Evolutionary conservation across 176 grass and related monocot species (phyloP).

Genomic region (Carex scoparia): DNA sequence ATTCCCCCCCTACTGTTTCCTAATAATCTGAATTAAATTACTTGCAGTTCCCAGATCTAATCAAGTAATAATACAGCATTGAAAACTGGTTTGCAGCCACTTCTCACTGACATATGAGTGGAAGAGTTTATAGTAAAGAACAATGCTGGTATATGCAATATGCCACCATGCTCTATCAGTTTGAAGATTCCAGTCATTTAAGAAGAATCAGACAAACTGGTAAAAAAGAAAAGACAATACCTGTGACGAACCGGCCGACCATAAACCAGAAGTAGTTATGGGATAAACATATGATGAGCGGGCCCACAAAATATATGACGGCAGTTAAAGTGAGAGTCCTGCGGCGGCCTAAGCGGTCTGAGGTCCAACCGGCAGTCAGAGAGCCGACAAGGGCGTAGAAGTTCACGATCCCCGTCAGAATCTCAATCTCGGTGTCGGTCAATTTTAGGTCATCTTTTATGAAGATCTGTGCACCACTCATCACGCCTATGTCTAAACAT

Average conservation of each 20-base stretch:
- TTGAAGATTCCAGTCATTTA: too few relatives aligned
- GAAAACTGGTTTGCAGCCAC: too few relatives aligned
- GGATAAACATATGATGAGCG: slow-evolving; percentile 36
- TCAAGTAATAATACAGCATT: too few relatives aligned
- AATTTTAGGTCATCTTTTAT: slow-evolving; percentile 38
- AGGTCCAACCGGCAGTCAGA: slow-evolving; percentile 34
- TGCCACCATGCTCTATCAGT: too few relatives aligned
- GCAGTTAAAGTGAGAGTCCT: slow-evolving; percentile 32
- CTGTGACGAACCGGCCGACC: slow-evolving; percentile 35
- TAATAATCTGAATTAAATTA: too few relatives aligned
- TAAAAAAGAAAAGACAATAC: not conserved
- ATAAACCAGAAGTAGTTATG: slow-evolving; percentile 30
- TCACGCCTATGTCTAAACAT: slow-evolving; percentile 38
- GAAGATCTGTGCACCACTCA: slow-evolving; percentile 58
- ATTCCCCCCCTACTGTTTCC: too few relatives aligned
- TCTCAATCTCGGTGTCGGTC: slow-evolving; percentile 33
- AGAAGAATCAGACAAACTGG: too few relatives aligned
- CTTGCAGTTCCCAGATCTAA: too few relatives aligned
- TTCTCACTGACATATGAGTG: too few relatives aligned
- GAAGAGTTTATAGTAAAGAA: too few relatives aligned
- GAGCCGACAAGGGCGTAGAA: slow-evolving; percentile 31
- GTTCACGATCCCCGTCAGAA: slow-evolving; percentile 36
- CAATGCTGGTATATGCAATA: too few relatives aligned
- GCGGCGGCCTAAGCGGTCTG: slow-evolving; percentile 27
- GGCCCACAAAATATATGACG: slow-evolving; percentile 34